Evolutionary conservation across 495 filamentous ascomycete species (phyloP).

Genomic region (Physcia stellaris): DNA sequence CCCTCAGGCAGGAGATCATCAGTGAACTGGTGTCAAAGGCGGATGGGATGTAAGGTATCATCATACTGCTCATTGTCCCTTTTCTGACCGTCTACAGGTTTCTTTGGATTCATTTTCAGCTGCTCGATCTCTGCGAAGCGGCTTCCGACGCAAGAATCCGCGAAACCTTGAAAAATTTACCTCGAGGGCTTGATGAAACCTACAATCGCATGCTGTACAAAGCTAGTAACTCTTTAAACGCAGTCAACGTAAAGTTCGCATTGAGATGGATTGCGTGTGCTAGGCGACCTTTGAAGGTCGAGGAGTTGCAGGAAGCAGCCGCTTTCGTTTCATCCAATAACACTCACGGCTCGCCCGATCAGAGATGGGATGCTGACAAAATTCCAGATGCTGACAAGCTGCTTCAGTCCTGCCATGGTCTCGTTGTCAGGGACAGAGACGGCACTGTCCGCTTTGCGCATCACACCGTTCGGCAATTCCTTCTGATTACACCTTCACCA

Average conservation of each 20-base stretch:
- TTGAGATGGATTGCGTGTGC: constrained; percentile 14
- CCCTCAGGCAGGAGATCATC: constrained; percentile 8
- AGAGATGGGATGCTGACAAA: constrained; percentile 13
- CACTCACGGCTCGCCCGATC: too few species aligned
- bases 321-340: constrained; percentile 14
- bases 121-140: constrained; percentile 18
- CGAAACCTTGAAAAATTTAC: constrained; percentile 11
- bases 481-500: background rate
- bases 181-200: constrained; percentile 12
- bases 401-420: constrained; percentile 20
- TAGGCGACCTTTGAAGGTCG: constrained; percentile 18
- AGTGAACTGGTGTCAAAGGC: constrained; percentile 10
- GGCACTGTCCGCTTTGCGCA: constrained; percentile 22
- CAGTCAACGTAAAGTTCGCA: background rate
- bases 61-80: too few species aligned
- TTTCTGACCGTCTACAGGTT: too few species aligned
- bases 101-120: constrained; percentile 19
- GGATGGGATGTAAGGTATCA: too few species aligned
- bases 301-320: constrained; percentile 24
- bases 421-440: constrained; percentile 18
- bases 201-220: constrained; percentile 14
- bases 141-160: constrained; percentile 10
- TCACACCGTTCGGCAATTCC: constrained; percentile 20
- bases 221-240: background rate
- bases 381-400: constrained; percentile 16